A percentile compares a stretch with the other conserved stretches of the same genome.
Evolutionary conservation across 2,329 filamentous ascomycete genomes (phyloP).

Genomic region (Corinectria fuckeliana): DNA sequence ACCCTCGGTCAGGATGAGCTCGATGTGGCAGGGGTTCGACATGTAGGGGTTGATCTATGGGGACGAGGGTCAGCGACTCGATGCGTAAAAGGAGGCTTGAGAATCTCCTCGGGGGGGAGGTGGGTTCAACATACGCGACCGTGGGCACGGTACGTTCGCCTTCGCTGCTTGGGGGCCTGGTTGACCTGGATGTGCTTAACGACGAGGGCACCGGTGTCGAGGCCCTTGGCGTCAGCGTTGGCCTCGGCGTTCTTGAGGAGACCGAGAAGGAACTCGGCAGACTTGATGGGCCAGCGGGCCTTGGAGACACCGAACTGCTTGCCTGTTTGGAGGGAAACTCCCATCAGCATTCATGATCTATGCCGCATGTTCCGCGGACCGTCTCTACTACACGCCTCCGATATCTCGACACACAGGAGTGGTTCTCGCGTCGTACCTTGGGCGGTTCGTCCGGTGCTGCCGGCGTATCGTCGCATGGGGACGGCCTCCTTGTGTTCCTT

Average conservation of each 20-base stretch:
- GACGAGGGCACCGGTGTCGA: conserved; percentile 95
- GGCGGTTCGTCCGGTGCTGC: conserved; percentile 91
- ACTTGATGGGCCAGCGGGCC: conserved; percentile 99
- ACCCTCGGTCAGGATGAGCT: conserved; percentile 98
- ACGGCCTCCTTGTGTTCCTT: conserved; percentile 96
- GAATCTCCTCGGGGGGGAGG: not conserved
- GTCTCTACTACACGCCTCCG: not conserved
- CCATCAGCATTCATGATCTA: conserved; percentile 37
- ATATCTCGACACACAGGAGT: not conserved
- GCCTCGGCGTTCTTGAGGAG: conserved; percentile 98
- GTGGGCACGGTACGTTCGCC: conserved; percentile 99
- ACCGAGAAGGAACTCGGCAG: conserved; percentile 95
- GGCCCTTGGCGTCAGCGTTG: conserved; percentile 96
- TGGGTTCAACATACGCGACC: conserved; percentile 86
- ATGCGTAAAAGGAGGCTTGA: not conserved
- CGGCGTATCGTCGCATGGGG: conserved; percentile 97
- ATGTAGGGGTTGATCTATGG: conserved; percentile 99
- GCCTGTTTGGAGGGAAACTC: conserved; percentile 63
- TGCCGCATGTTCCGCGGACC: not conserved
- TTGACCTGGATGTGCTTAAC: conserved; percentile 99
- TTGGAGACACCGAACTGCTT: conserved; percentile 98
- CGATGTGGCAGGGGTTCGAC: conserved; percentile 99
- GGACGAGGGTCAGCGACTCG: conserved; percentile 15
- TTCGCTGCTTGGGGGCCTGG: conserved; percentile 99
- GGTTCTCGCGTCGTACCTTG: conserved; percentile 78